Evolutionary conservation across 1,284 basidiomycete species (phyloP).

Genomic region (Xerocomus amazonicus): DNA sequence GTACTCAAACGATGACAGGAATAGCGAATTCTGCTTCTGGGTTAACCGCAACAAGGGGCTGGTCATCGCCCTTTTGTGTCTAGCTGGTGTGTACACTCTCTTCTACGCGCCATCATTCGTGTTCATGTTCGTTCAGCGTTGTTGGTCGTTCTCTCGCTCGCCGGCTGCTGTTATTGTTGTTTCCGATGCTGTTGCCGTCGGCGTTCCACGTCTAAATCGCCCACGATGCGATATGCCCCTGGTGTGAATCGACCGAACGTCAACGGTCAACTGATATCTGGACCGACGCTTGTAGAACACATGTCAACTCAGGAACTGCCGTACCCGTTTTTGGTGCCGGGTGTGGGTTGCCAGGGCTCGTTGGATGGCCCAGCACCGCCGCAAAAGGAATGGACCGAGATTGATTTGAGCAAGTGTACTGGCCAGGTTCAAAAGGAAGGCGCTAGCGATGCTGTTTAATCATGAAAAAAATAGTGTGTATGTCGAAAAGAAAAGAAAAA

Average conservation of each 20-base stretch:
- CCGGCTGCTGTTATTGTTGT: not conserved
- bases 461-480: too few species aligned
- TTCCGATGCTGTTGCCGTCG: not conserved
- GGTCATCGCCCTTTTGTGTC: not conserved
- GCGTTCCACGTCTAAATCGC: not conserved
- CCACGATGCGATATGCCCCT: conserved; percentile 3
- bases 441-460: not conserved
- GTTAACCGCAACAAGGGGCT: conserved; percentile 1
- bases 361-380: not conserved
- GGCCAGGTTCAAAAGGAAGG: not conserved
- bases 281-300: not conserved
- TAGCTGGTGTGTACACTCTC: conserved; percentile 2
- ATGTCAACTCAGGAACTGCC: not conserved
- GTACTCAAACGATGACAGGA: conserved; percentile 1
- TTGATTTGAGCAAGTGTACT: conserved; percentile 4
- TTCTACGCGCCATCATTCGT: not conserved
- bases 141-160: conserved; percentile 7
- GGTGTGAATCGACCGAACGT: not conserved
- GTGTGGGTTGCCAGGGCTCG: not conserved
- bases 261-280: not conserved
- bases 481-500: too few species aligned
- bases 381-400: conserved; percentile 1
- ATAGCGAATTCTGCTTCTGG: conserved; percentile 13
- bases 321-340: conserved; percentile 8
- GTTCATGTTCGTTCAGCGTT: conserved; percentile 5